Conservation (phyloP, 371 early-diverging fungal species). For the Mortierella sp. region DNA sequence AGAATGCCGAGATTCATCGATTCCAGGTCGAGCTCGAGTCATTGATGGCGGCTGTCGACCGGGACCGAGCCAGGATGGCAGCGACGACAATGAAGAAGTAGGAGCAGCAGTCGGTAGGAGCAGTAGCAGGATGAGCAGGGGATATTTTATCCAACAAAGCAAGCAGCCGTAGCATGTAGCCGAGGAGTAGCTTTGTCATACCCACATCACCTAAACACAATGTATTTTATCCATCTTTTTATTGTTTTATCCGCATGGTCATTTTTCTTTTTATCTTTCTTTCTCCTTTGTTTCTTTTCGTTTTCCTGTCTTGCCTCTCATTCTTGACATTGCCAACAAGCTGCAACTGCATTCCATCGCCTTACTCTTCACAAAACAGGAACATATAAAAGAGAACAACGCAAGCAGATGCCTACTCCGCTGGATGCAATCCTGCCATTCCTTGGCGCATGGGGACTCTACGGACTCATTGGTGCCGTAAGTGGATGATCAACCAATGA, state of each 20-base stretch:
- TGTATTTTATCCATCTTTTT: constrained; percentile 9
- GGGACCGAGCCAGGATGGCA: constrained; percentile 51
- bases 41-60: constrained; percentile 49
- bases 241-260: not conserved
- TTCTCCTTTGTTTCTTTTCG: not conserved
- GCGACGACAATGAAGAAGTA: constrained; percentile 28
- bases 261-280: not conserved
- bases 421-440: constrained; percentile 22
- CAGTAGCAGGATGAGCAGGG: not conserved
- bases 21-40: constrained; percentile 55
- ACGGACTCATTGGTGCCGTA: constrained; percentile 31
- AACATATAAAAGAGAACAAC: not conserved
- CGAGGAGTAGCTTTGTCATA: not conserved
- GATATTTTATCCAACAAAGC: not conserved
- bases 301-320: not conserved
- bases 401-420: not conserved
- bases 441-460: constrained; percentile 31
- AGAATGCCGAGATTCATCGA: constrained; percentile 56
- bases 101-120: not conserved
- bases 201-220: not conserved
- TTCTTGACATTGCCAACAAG: too few relatives aligned
- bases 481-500: not conserved
- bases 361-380: not conserved
- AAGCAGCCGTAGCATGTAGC: not conserved
- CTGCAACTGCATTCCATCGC: not conserved